These are phyloP conservation scores for Suhomyces emberorum DNA, from an alignment of 805 yeast genomes.

Conservation along the genomic window DNA sequence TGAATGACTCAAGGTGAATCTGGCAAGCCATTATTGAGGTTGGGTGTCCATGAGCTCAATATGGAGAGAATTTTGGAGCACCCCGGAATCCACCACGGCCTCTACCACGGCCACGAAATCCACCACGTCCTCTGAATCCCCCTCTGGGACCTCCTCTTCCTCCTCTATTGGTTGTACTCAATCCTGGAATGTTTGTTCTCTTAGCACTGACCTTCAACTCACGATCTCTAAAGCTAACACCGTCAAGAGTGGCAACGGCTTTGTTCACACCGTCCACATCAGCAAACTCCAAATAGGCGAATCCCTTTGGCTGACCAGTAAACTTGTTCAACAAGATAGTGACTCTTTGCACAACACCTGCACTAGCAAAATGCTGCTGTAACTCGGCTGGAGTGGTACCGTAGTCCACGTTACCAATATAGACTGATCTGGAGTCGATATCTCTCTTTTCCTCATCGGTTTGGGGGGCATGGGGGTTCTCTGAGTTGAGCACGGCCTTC, in stretches of 20 bases:
- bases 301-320: slow-evolving; percentile 84
- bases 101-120: slow-evolving; percentile 34
- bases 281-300: slow-evolving; percentile 82
- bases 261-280: slow-evolving; percentile 59
- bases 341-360: slow-evolving; percentile 75
- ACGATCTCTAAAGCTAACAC: slow-evolving; percentile 63
- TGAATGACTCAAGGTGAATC: no score
- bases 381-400: slow-evolving; percentile 75
- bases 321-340: slow-evolving; percentile 69
- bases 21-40: no score
- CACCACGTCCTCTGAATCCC: slow-evolving; percentile 25
- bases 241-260: slow-evolving; percentile 63
- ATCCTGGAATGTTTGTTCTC: slow-evolving; percentile 79
- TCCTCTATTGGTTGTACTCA: slow-evolving; percentile 32
- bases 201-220: slow-evolving; percentile 71
- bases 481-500: slow-evolving; percentile 11
- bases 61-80: slow-evolving; percentile 17
- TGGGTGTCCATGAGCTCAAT: no score
- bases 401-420: slow-evolving; percentile 84
- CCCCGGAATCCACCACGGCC: slow-evolving; percentile 20
- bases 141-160: slow-evolving; percentile 26
- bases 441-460: slow-evolving; percentile 53
- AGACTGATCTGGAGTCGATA: slow-evolving; percentile 72
- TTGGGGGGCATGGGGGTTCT: slow-evolving; percentile 19
- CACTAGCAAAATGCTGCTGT: slow-evolving; percentile 65